These are phyloP conservation scores for Metarhizium humberi DNA, from an alignment of 2,329 filamentous ascomycete species.

Conservation along the genomic window DNA sequence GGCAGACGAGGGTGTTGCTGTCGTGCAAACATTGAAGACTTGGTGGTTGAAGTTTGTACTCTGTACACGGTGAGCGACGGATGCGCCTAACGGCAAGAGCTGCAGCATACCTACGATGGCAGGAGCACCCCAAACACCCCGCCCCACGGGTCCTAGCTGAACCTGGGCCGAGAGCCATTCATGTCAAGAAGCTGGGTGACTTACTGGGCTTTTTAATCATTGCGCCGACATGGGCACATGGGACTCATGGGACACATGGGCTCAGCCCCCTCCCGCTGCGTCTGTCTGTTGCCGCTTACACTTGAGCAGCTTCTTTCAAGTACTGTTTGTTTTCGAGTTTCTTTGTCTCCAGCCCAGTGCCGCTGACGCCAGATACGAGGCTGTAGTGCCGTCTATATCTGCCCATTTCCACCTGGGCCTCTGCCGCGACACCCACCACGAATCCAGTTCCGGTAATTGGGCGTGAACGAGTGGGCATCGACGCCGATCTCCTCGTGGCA, in stretches of 20 bases:
- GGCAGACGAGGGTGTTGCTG: background rate
- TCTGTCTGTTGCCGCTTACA: background rate
- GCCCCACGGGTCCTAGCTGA: no score
- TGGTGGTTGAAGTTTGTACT: no score
- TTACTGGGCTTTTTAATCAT: no score
- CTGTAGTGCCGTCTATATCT: background rate
- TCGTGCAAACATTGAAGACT: background rate
- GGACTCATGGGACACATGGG: background rate
- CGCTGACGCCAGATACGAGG: background rate
- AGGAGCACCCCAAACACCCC: no score
- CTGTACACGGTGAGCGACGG: no score
- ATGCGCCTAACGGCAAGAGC: no score
- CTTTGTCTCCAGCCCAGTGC: background rate
- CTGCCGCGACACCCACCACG: background rate
- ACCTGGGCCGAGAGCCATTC: no score
- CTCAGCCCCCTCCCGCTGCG: no score
- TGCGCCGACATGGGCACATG: background rate
- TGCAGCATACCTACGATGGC: no score
- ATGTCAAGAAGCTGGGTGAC: no score
- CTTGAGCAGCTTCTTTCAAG: background rate
- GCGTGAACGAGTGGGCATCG: background rate
- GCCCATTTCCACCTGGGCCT: background rate
- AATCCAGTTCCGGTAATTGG: background rate
- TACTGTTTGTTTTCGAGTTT: background rate
- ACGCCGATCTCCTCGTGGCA: slow-evolving; percentile 1